These are phyloP conservation scores for Lodderomyces pseudojiufengensis DNA, from an alignment of 1,139 yeast genomes.

Conservation along the genomic window DNA sequence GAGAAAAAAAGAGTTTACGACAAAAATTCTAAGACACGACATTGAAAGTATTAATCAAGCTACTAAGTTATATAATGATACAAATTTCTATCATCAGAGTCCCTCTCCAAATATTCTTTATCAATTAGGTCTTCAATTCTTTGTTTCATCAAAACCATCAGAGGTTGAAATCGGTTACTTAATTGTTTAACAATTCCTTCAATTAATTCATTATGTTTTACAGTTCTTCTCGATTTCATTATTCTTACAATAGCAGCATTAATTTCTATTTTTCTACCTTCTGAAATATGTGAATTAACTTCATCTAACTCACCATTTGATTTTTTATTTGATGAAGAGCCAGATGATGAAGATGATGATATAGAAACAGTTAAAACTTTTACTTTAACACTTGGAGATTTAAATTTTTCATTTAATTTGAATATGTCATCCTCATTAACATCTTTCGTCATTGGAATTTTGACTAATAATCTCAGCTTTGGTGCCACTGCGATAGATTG, in stretches of 20 bases:
- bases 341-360: constrained; percentile 11
- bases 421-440: constrained; percentile 64
- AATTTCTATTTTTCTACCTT: constrained; percentile 56
- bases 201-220: constrained; percentile 63
- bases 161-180: constrained; percentile 63
- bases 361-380: constrained; percentile 71
- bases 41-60: too few relatives aligned
- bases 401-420: constrained; percentile 65
- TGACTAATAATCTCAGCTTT: constrained; percentile 65
- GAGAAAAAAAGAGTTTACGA: too few relatives aligned
- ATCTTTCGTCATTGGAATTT: constrained; percentile 72
- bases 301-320: constrained; percentile 38
- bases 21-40: too few relatives aligned
- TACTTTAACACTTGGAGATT: constrained; percentile 66
- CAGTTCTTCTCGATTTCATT: constrained; percentile 69
- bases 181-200: constrained; percentile 65
- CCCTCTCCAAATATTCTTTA: constrained; percentile 78
- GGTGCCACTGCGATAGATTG: constrained; percentile 88
- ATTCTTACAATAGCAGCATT: constrained; percentile 89
- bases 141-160: constrained; percentile 63
- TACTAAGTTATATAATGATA: constrained; percentile 73
- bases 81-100: constrained; percentile 53
- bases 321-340: constrained; percentile 35
- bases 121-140: constrained; percentile 81
- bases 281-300: constrained; percentile 29